These are phyloP conservation scores for Neurospora sp. DNA, from an alignment of 2,329 filamentous ascomycete genomes.

Conservation along the genomic window DNA sequence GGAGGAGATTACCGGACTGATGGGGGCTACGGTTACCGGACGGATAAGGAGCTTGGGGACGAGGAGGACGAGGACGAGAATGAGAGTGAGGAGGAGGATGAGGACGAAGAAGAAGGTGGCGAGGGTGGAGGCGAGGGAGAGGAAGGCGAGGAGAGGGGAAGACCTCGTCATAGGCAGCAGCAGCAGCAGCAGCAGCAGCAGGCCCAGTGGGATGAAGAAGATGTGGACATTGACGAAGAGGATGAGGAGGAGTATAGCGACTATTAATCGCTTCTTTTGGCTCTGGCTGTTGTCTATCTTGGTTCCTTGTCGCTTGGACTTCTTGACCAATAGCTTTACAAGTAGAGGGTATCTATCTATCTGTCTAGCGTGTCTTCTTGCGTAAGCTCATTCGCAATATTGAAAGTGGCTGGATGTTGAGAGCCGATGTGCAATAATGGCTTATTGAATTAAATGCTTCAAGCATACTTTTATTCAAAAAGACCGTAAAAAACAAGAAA, in stretches of 20 bases:
- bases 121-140: neutral
- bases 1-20: neutral
- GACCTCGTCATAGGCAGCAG: neutral
- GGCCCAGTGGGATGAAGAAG: neutral
- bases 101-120: neutral
- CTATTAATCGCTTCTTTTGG: neutral
- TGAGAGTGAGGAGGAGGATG: neutral
- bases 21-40: neutral
- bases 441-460: neutral
- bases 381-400: neutral
- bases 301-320: neutral
- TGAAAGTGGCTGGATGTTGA: neutral
- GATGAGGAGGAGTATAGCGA: neutral
- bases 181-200: neutral
- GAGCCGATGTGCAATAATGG: neutral
- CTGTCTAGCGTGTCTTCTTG: neutral
- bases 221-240: neutral
- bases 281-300: neutral
- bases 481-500: neutral
- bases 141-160: neutral
- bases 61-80: neutral
- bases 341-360: neutral
- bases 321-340: neutral
- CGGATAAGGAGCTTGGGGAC: neutral
- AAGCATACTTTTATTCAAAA: neutral